phyloP scores from a whole-genome alignment of 148 eudicot genomes.

The Chenopodium quinoa region DNA sequence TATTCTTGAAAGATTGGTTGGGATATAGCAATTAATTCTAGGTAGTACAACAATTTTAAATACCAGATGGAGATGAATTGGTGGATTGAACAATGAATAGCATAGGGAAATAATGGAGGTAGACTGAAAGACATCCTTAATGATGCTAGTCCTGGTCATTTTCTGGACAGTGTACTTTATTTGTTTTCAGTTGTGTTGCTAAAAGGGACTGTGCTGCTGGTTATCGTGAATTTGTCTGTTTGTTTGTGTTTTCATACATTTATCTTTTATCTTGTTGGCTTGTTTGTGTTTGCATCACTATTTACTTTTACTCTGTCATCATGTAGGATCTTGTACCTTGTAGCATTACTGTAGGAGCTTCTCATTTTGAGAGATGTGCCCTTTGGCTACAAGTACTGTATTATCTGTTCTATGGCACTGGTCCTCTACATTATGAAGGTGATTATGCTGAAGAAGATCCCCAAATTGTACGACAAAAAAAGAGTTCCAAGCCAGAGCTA shows the following conservation, averaged over 20 bases:
- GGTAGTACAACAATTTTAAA: not conserved
- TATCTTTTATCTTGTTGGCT: not conserved
- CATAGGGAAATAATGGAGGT: not conserved
- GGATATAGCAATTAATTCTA: not conserved
- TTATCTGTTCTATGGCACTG: constrained; percentile 77
- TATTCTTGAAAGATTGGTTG: not conserved
- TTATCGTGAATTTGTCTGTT: not conserved
- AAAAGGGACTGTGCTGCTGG: not conserved
- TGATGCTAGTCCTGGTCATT: not conserved
- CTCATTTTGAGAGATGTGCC: constrained; percentile 92
- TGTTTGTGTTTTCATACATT: not conserved
- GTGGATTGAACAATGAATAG: not conserved
- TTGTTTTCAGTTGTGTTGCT: not conserved
- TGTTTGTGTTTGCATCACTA: not conserved
- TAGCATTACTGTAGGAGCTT: constrained; percentile 92
- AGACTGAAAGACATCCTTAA: not conserved
- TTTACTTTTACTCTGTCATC: not conserved
- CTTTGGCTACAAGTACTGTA: constrained; percentile 94
- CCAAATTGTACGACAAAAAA: constrained; percentile 68
- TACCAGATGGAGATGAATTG: not conserved
- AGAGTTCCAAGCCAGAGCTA: constrained; percentile 62
- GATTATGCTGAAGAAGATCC: constrained; percentile 82
- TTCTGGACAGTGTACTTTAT: not conserved
- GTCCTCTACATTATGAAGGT: constrained; percentile 55
- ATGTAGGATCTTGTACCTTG: constrained; percentile 82